Evolutionary conservation across 257 asterid species (phyloP).

Genomic region (Solanum bulbocastanum): DNA sequence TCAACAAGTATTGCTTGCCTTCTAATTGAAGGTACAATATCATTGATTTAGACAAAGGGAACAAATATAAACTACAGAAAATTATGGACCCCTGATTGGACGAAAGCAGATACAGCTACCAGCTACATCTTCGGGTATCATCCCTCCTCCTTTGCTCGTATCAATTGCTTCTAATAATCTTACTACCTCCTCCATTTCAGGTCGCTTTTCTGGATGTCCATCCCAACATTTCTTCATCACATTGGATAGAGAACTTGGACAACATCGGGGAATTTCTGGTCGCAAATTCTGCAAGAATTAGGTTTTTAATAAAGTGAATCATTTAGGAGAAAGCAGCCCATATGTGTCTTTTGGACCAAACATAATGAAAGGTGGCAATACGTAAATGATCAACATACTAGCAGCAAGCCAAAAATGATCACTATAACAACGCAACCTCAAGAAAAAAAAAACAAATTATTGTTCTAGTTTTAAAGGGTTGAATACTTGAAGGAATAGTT

Average conservation of each 20-base stretch:
- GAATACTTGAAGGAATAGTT: not conserved
- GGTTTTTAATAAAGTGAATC: not conserved
- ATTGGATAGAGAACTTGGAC: constrained; percentile 48
- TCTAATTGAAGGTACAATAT: not conserved
- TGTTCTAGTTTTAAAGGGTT: not conserved
- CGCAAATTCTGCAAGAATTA: constrained; percentile 37
- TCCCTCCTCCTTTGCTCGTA: constrained; percentile 85
- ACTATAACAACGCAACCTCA: not conserved
- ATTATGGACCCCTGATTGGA: constrained; percentile 66
- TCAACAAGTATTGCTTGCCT: not conserved
- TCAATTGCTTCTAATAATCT: constrained; percentile 63
- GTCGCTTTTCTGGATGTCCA: constrained; percentile 57
- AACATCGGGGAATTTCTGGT: constrained; percentile 72
- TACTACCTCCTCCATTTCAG: constrained; percentile 84
- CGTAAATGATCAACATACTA: not conserved
- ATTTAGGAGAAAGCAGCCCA: not conserved
- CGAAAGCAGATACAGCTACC: constrained; percentile 66
- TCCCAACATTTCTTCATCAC: constrained; percentile 86
- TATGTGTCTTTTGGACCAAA: not conserved
- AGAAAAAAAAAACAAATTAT: not conserved
- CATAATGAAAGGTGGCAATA: not conserved
- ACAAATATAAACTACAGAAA: not conserved
- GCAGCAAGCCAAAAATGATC: not conserved
- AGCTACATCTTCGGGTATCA: constrained; percentile 73
- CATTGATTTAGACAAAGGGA: not conserved